phyloP scores from a whole-genome alignment of 768 basidiomycete species.

The Tylopilus subfusipes region DNA sequence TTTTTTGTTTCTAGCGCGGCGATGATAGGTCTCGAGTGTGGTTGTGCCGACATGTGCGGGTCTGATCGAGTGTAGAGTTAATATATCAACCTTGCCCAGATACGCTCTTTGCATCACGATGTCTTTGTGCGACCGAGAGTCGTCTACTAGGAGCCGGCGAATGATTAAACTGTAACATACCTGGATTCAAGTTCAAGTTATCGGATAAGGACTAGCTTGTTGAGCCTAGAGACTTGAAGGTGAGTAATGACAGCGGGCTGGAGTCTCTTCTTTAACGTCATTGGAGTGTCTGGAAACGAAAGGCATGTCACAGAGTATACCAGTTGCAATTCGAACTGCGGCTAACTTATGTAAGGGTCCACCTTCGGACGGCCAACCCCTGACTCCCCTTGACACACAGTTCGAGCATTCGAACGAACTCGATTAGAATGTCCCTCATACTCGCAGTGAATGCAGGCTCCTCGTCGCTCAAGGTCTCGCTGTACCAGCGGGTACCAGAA shows the following conservation, averaged over 20 bases:
- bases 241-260: not conserved
- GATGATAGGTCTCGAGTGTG: not conserved
- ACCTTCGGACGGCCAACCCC: too few relatives aligned
- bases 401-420: not conserved
- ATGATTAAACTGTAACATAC: not conserved
- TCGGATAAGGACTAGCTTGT: not conserved
- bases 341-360: not conserved
- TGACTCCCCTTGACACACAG: too few relatives aligned
- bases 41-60: conserved; percentile 4
- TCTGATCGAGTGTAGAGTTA: conserved; percentile 1
- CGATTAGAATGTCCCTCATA: conserved; percentile 38
- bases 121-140: not conserved
- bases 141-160: not conserved
- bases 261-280: too few relatives aligned
- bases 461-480: conserved; percentile 80
- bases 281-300: too few relatives aligned
- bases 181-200: too few relatives aligned
- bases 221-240: not conserved
- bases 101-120: not conserved
- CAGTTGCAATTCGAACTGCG: too few relatives aligned
- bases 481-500: conserved; percentile 42
- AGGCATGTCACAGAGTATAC: too few relatives aligned
- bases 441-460: conserved; percentile 79
- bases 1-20: conserved; percentile 4
- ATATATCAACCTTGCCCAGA: not conserved